Conservation (phyloP, 1,284 basidiomycete species). For the Ustilago loliicola region DNA sequence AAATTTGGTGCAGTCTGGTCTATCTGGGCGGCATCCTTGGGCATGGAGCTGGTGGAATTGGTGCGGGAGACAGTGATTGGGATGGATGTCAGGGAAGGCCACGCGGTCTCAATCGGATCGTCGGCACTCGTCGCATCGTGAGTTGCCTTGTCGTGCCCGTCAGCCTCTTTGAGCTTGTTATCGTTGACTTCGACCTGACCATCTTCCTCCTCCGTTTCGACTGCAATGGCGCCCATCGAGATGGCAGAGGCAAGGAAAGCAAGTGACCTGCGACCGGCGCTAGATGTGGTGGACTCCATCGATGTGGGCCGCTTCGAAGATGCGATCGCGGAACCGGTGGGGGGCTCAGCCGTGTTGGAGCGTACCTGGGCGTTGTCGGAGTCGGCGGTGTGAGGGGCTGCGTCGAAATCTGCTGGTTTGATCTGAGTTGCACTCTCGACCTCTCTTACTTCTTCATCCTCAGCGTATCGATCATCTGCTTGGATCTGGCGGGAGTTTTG, state of each 20-base stretch:
- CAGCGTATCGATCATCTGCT: neutral
- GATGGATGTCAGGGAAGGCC: neutral
- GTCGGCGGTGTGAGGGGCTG: slow-evolving; percentile 8
- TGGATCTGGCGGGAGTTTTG: neutral
- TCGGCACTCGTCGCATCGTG: neutral
- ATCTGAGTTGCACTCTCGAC: slow-evolving; percentile 4
- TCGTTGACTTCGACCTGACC: neutral
- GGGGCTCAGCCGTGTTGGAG: neutral
- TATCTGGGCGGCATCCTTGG: neutral
- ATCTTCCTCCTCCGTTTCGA: slow-evolving; percentile 6
- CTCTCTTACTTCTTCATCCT: neutral
- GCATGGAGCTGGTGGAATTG: neutral
- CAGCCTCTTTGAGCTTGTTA: neutral
- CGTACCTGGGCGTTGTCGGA: neutral
- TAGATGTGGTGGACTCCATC: slow-evolving; percentile 43
- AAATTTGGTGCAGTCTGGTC: slow-evolving; percentile 1
- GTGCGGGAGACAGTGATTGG: neutral
- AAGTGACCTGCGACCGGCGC: slow-evolving; percentile 28
- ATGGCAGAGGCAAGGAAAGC: slow-evolving; percentile 52
- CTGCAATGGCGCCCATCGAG: slow-evolving; percentile 47
- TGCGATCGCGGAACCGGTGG: neutral
- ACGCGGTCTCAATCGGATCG: neutral
- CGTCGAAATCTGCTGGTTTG: neutral
- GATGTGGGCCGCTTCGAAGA: slow-evolving; percentile 28
- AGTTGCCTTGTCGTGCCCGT: neutral